phyloP scores from a whole-genome alignment of 345 rosid genomes.

The Combretum micranthum region DNA sequence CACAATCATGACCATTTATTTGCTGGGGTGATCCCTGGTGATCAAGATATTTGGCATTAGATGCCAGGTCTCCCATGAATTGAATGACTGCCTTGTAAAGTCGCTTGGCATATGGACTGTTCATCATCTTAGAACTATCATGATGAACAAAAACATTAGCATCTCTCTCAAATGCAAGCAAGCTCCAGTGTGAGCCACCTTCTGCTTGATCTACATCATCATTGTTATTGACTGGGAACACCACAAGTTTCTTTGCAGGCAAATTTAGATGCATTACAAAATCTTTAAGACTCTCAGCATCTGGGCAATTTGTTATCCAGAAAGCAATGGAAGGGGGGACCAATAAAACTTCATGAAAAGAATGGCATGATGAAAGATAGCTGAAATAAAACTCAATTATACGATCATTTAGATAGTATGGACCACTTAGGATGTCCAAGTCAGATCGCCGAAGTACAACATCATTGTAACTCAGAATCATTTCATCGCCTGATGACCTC shows the following conservation, averaged over 20 bases:
- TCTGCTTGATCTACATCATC: slow-evolving; percentile 50
- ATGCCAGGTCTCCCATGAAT: slow-evolving; percentile 20
- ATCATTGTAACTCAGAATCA: slow-evolving; percentile 71
- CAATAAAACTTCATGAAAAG: slow-evolving; percentile 39
- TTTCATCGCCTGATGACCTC: slow-evolving; percentile 47
- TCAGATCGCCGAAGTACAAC: slow-evolving; percentile 79
- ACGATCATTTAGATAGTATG: slow-evolving; percentile 53
- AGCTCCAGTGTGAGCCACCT: slow-evolving; percentile 88
- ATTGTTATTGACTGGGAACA: slow-evolving; percentile 74
- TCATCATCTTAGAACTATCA: slow-evolving; percentile 47
- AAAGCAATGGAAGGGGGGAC: slow-evolving; percentile 77
- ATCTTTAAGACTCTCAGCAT: slow-evolving; percentile 39
- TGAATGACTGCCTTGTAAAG: slow-evolving; percentile 38
- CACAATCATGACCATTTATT: slow-evolving; percentile 67
- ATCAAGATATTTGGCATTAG: slow-evolving; percentile 33
- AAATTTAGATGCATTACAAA: slow-evolving; percentile 52
- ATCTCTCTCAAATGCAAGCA: slow-evolving; percentile 48
- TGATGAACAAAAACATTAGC: slow-evolving; percentile 67
- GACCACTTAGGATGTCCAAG: slow-evolving; percentile 55
- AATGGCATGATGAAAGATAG: slow-evolving; percentile 42
- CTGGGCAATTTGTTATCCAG: slow-evolving; percentile 72
- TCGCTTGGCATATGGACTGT: slow-evolving; percentile 27
- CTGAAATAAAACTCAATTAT: slow-evolving; percentile 82
- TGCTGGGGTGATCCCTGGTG: slow-evolving; percentile 55
- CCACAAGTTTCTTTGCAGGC: slow-evolving; percentile 38